Base-by-base conservation (phyloP, 2,329 filamentous ascomycete species). In the Ophiostoma perfectum region DNA sequence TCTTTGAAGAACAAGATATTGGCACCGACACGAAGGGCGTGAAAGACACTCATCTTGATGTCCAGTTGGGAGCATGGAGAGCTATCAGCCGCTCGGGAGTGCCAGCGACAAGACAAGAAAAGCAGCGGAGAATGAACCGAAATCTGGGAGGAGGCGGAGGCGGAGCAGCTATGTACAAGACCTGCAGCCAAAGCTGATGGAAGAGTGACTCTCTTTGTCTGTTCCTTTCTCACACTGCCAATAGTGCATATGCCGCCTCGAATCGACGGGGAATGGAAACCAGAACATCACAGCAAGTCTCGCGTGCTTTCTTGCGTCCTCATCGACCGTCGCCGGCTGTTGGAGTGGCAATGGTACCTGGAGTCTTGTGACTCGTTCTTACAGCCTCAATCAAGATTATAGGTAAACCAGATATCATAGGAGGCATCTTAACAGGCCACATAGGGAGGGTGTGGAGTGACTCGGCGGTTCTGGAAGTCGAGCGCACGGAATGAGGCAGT, bases 21-120 rank as follows among this genome's bases (percentile, higher is more conserved):
- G 55, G 38, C 38, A 60, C 27, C 18, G 18, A 55, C 49, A 12
- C 9, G 42, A 27, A 55, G 27, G n/a, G 2, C 14, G n/a, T 7
- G 6, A 55, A 27, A 27, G 49, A 7, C 11, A 16, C 4, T 14
- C 27, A 8, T 58, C 52, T 4, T 58, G 12, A 5, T 38, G 27
- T 38, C 9, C n/a, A 27, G 55, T 38, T 60, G 55, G 27, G 55
- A 38, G 27, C 14, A 60, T 36, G 55, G 27, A 60, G 27, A 27
- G 38, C 55, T 60, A 16, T 60, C 55, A 60, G 55, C 55, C 55
- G 55, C 55, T 38, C 55, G 27, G 55, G 27, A n/a, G 49, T 36
- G 45, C 16, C 49, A 36, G 18, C 49, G 49, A 55, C 49, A 55
- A 55, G 49, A 55, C 6, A 55, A 27, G n/a, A 4, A n/a, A 38